These are phyloP conservation scores for Trichoderma citrinoviride DNA, from an alignment of 2,329 filamentous ascomycete genomes.

Conservation along the genomic window DNA sequence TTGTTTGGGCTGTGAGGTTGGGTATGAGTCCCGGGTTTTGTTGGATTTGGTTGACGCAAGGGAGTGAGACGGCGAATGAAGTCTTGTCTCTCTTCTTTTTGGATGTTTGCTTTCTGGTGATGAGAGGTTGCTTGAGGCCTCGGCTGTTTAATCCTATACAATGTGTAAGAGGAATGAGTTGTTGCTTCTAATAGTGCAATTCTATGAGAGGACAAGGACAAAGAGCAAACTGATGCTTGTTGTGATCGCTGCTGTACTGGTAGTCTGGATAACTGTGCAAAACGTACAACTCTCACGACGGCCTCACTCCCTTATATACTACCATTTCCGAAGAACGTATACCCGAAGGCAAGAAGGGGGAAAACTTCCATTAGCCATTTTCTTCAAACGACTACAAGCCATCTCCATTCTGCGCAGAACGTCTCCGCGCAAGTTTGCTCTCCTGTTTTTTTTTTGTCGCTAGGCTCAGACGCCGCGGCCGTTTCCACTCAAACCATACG, in stretches of 20 bases:
- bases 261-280: background rate
- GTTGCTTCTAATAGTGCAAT: background rate
- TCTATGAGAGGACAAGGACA: background rate
- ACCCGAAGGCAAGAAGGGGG: background rate
- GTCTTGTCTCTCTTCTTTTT: background rate
- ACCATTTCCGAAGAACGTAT: background rate
- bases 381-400: background rate
- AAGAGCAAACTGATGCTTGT: background rate
- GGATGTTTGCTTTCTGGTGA: background rate
- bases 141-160: background rate
- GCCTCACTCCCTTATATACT: background rate
- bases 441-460: background rate
- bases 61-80: background rate
- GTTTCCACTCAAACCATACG: background rate
- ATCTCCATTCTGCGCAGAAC: background rate
- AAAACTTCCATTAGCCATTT: background rate
- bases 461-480: background rate
- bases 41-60: background rate
- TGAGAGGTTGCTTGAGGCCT: background rate
- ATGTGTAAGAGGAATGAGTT: no score
- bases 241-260: background rate
- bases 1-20: background rate
- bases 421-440: conserved; percentile 2
- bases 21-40: background rate
- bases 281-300: background rate